These are phyloP conservation scores for Symbiodinium pilosum DNA, from an alignment of 73 alveolate species.

Conservation along the genomic window DNA sequence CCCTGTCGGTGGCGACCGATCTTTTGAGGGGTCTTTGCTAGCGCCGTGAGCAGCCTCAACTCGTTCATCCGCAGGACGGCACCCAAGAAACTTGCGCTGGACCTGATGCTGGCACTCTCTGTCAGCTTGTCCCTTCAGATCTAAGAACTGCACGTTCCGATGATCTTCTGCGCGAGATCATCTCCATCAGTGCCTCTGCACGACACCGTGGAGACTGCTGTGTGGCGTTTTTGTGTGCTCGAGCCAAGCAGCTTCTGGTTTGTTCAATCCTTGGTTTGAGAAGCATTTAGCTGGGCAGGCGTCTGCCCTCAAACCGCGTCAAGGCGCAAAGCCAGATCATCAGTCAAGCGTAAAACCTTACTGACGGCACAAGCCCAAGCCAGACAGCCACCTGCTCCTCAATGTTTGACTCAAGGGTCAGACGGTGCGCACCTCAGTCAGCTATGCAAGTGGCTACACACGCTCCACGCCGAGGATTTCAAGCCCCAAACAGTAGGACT, in stretches of 20 bases:
- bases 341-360: constrained; percentile 44
- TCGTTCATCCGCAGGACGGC: constrained; percentile 22
- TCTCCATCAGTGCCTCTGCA: constrained; percentile 15
- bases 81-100: constrained; percentile 49
- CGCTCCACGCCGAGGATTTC: no score
- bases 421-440: background rate
- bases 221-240: no score
- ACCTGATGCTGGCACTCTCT: background rate
- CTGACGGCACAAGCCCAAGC: background rate
- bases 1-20: background rate
- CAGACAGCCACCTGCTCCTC: background rate
- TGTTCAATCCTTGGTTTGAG: background rate
- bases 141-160: constrained; percentile 13
- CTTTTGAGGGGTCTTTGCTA: background rate
- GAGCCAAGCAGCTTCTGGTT: background rate
- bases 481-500: background rate
- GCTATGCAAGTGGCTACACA: no score
- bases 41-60: background rate
- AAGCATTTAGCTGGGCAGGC: background rate
- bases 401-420: background rate
- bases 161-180: constrained; percentile 14
- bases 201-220: background rate
- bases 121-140: background rate
- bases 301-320: background rate
- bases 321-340: background rate